Conservation (phyloP, 345 rosid species). For the Eucalyptus cloeziana region DNA sequence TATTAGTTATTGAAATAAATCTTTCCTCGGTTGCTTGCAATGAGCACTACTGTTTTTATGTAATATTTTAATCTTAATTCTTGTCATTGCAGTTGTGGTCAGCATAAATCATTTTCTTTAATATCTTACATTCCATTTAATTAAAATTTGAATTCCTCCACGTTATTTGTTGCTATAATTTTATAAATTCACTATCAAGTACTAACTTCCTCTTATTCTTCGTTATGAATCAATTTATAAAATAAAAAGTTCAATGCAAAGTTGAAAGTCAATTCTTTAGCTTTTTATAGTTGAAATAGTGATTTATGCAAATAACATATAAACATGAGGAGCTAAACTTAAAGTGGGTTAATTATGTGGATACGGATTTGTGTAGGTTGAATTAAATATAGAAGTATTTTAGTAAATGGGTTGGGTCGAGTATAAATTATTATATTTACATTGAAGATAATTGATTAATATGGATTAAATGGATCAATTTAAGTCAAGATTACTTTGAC, state of each 20-base stretch:
- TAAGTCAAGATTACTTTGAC: rapidly evolving
- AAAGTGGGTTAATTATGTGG: no score
- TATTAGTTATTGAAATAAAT: not conserved
- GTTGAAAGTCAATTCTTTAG: not conserved
- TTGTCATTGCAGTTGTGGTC: rapidly evolving
- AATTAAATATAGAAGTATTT: no score
- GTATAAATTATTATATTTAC: no score
- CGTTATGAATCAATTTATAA: no score
- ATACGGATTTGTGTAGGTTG: no score
- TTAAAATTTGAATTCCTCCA: not conserved
- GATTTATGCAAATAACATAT: not conserved
- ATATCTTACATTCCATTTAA: not conserved
- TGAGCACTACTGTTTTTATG: no score
- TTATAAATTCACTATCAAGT: not conserved
- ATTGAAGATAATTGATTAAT: no score
- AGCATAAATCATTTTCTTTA: not conserved
- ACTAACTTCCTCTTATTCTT: not conserved
- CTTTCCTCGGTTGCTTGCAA: not conserved
- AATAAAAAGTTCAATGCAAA: not conserved
- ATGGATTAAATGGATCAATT: rapidly evolving
- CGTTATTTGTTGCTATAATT: not conserved
- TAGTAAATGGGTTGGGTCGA: no score
- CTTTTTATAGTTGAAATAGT: no score
- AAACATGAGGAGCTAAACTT: not conserved
- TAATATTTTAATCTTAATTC: no score